A percentile compares a stretch with the other conserved stretches of the same genome.
Evolutionary conservation across 768 basidiomycete species (phyloP).

Genomic region (Leccinum pellstonianum): DNA sequence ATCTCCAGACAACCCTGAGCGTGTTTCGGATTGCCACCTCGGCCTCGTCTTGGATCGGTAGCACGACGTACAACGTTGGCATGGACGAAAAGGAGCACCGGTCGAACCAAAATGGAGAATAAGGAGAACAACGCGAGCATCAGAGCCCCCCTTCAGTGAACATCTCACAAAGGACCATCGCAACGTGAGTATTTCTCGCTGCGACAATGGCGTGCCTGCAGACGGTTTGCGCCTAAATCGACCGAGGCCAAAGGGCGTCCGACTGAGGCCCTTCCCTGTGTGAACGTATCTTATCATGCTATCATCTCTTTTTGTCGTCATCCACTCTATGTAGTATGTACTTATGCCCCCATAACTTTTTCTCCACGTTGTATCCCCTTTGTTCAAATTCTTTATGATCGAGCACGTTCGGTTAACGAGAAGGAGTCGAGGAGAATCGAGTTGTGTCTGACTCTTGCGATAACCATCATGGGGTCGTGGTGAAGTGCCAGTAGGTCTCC

Average conservation of each 20-base stretch:
- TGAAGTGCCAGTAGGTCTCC: no score
- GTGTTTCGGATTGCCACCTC: conserved; percentile 27
- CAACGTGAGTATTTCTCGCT: conserved; percentile 48
- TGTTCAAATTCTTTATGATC: background rate
- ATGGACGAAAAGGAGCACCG: conserved; percentile 61
- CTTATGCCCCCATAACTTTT: conserved; percentile 19
- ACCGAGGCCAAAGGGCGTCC: conserved; percentile 40
- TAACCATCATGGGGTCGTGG: no score
- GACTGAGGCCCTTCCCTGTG: no score
- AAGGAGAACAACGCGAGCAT: conserved; percentile 47
- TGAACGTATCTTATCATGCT: background rate
- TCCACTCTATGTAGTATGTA: conserved; percentile 22
- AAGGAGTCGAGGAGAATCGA: background rate
- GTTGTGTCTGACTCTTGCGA: conserved; percentile 2
- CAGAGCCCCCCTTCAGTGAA: conserved; percentile 12
- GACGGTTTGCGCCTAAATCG: conserved; percentile 44
- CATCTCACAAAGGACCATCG: conserved; percentile 37
- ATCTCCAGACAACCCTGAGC: conserved; percentile 32
- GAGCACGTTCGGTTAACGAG: background rate
- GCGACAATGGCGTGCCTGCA: conserved; percentile 20
- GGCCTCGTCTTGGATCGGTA: conserved; percentile 55
- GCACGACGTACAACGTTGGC: conserved; percentile 58
- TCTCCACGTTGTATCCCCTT: conserved; percentile 27
- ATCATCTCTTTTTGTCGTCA: conserved; percentile 1
- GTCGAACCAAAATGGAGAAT: conserved; percentile 50